Evolutionary conservation across 2,329 filamentous ascomycete species (phyloP).

Genomic region (Mycosphaerella sp.): DNA sequence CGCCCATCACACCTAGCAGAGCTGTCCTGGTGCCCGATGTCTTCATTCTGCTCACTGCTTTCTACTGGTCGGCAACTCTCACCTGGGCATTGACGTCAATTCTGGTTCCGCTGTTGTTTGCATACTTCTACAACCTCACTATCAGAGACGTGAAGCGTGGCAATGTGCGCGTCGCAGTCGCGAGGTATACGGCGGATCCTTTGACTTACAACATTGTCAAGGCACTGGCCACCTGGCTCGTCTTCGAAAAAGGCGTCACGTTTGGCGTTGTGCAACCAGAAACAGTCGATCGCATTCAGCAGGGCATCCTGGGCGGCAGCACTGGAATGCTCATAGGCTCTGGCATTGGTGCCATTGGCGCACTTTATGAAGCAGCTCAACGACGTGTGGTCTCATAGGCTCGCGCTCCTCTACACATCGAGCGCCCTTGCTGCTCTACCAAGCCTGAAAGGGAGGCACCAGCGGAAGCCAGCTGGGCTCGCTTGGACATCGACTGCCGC

Average conservation of each 20-base stretch:
- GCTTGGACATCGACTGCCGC: too few relatives aligned
- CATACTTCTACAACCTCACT: constrained; percentile 89
- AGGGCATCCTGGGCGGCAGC: constrained; percentile 64
- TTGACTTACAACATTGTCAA: constrained; percentile 86
- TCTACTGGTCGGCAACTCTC: constrained; percentile 69
- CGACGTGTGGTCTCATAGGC: constrained; percentile 34
- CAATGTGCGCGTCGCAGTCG: constrained; percentile 29
- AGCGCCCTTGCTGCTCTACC: too few relatives aligned
- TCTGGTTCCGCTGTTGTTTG: constrained; percentile 61
- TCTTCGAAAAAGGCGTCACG: constrained; percentile 64
- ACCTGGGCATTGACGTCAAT: constrained; percentile 68
- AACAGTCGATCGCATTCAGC: constrained; percentile 57
- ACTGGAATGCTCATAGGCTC: constrained; percentile 62
- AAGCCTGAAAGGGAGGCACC: too few relatives aligned
- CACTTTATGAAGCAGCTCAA: constrained; percentile 71
- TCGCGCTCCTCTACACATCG: too few relatives aligned
- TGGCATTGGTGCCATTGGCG: constrained; percentile 60
- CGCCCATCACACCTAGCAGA: constrained; percentile 38
- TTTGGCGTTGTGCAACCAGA: constrained; percentile 55
- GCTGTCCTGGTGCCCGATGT: constrained; percentile 70
- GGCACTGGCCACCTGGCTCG: constrained; percentile 71
- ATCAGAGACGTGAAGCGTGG: constrained; percentile 47
- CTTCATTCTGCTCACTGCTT: constrained; percentile 65
- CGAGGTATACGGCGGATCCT: constrained; percentile 66
- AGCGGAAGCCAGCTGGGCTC: too few relatives aligned